Evolutionary conservation across 2,329 filamentous ascomycete genomes (phyloP), one percentile per base, ranked within the genome.

Genomic region (Alternaria gaisen): DNA sequence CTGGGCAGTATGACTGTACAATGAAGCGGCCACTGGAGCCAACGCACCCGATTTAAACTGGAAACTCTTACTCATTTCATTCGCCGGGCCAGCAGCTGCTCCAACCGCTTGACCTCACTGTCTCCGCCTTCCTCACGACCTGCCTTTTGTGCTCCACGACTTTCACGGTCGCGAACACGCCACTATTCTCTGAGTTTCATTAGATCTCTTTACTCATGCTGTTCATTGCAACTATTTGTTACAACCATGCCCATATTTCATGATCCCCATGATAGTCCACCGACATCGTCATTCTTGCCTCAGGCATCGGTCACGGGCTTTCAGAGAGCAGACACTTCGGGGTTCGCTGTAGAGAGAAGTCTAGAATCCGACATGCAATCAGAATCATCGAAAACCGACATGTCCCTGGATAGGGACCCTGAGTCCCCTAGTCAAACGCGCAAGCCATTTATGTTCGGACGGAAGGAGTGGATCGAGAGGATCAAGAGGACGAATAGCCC

Each of bases 401-500:
- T 60, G 20, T 42, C 44, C 11, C 41, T 58, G 11, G 65, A 61
- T 14, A 52, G 58, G 48, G 60, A 68, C 30, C 34, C 63, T 36
- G 62, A 66, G 20, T 57, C 60, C 30, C 73, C 73, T 18, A 69
- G 59, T 36, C 69, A 71, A 38, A 64, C 57, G 26, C 63, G 61
- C 44, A 73, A 67, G 56, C 65, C 76, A n/a, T 57, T 66, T 16
- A 61, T 65, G 42, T 71, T 81, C 47, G 88, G 93, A 76, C 86
- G 94, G 65, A 88, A 88, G 58, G 90, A 94, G 77, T 82, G 97
- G 70, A 97, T 98, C 58, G 87, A 93, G 78, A 86, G 90, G 66
- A 85, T 97, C 67, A 97, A 97, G 81, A 88, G 87, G 77, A 88
- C 88, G 32, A 89, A 93, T 79, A 91, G 88, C 72, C 90, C 91